phyloP scores from a whole-genome alignment of 2,329 filamentous ascomycete species.

The Colletotrichum spinosum region DNA sequence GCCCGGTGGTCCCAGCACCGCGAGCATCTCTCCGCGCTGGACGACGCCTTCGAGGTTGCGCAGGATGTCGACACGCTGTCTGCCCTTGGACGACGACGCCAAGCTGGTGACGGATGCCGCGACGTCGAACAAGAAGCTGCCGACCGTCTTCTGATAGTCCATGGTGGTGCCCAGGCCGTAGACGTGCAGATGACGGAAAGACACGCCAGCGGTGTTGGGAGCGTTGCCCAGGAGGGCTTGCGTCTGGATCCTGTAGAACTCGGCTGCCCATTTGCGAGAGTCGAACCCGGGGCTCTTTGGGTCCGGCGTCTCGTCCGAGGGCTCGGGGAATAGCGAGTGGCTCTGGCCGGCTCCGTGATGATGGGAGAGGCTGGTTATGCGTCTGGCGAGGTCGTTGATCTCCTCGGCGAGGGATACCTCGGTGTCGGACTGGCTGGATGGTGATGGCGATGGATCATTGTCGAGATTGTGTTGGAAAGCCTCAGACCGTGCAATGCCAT shows the following conservation, averaged over 20 bases:
- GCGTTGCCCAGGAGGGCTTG: slow-evolving; percentile 41
- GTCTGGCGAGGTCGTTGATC: slow-evolving; percentile 44
- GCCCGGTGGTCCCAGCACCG: too few species aligned
- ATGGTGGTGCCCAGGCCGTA: slow-evolving; percentile 55
- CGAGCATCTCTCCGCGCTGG: too few species aligned
- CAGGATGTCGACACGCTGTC: slow-evolving; percentile 56
- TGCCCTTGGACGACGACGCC: slow-evolving; percentile 43
- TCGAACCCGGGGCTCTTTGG: slow-evolving; percentile 54
- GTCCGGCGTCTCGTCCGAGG: slow-evolving; percentile 47
- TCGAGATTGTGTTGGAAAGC: not conserved
- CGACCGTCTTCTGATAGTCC: slow-evolving; percentile 58
- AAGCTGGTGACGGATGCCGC: slow-evolving; percentile 42
- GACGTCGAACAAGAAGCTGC: slow-evolving; percentile 48
- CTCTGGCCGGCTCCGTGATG: slow-evolving; percentile 23
- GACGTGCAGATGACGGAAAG: slow-evolving; percentile 56
- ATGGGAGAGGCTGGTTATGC: slow-evolving; percentile 42
- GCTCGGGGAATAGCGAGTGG: slow-evolving; percentile 41
- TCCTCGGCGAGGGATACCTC: slow-evolving; percentile 20
- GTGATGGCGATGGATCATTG: not conserved
- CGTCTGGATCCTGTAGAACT: slow-evolving; percentile 45
- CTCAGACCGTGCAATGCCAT: not conserved
- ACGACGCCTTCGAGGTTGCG: slow-evolving; percentile 51
- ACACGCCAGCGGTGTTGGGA: slow-evolving; percentile 47
- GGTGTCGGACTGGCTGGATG: not conserved
- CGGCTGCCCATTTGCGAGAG: slow-evolving; percentile 57